Evolutionary conservation across 768 basidiomycete genomes (phyloP).

Genomic region (Russula emetica): DNA sequence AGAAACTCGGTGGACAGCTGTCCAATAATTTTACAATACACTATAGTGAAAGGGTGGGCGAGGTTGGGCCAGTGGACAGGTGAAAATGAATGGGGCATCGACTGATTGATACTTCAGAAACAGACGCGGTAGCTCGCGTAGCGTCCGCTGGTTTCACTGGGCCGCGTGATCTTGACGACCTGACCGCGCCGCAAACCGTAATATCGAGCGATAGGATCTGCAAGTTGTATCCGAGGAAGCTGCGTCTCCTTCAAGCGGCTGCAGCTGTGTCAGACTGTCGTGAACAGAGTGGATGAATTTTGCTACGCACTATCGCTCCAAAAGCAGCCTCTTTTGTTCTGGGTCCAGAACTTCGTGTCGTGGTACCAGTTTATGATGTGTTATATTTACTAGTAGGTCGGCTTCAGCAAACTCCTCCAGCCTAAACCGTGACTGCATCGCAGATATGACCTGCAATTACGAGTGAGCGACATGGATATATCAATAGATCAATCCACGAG

Average conservation of each 20-base stretch:
- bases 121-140: conserved; percentile 92
- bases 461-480: not conserved
- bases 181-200: conserved; percentile 94
- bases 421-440: conserved; percentile 80
- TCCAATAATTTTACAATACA: conserved; percentile 10
- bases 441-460: conserved; percentile 72
- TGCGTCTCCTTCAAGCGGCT: conserved; percentile 98
- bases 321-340: conserved; percentile 80
- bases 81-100: not conserved
- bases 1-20: not conserved
- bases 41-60: not conserved
- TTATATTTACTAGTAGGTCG: conserved; percentile 95
- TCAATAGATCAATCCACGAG: not conserved
- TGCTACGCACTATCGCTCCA: conserved; percentile 85
- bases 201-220: conserved; percentile 97
- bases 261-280: conserved; percentile 17
- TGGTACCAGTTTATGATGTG: conserved; percentile 92
- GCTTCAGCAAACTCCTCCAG: conserved; percentile 97
- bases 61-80: conserved; percentile 2
- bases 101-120: conserved; percentile 46
- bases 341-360: conserved; percentile 80
- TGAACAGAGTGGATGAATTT: conserved; percentile 18
- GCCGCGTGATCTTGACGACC: conserved; percentile 97
- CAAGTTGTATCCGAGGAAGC: conserved; percentile 91
- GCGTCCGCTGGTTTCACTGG: conserved; percentile 93